phyloP scores from a whole-genome alignment of 2,329 filamentous ascomycete genomes.

The Helminthosporium solani region DNA sequence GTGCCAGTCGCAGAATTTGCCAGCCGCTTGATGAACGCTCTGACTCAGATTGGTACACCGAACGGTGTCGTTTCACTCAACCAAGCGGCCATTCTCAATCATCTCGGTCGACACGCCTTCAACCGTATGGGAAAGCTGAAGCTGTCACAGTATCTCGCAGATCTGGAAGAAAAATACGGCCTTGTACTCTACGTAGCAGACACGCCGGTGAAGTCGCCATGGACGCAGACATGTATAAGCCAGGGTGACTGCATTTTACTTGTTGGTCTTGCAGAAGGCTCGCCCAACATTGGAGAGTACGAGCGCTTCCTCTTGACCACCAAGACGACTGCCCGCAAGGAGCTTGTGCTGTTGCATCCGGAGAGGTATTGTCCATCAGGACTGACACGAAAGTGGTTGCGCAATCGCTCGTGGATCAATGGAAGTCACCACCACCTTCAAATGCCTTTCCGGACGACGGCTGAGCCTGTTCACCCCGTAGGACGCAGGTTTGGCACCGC shows the following conservation, averaged over 20 bases:
- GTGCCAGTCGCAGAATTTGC: slow-evolving; percentile 95
- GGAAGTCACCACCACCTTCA: slow-evolving; percentile 97
- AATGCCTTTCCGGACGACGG: slow-evolving; percentile 79
- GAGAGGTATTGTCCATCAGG: slow-evolving; percentile 86
- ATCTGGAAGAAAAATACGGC: slow-evolving; percentile 95
- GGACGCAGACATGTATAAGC: slow-evolving; percentile 96
- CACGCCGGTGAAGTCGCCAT: slow-evolving; percentile 93
- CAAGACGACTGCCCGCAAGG: slow-evolving; percentile 94
- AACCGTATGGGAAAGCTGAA: slow-evolving; percentile 97
- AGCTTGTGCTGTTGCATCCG: slow-evolving; percentile 82
- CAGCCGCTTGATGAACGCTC: slow-evolving; percentile 80
- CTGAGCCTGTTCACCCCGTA: slow-evolving; percentile 73
- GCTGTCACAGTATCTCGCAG: slow-evolving; percentile 90
- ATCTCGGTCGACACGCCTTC: slow-evolving; percentile 93
- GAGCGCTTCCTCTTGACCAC: slow-evolving; percentile 94
- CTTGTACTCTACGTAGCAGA: slow-evolving; percentile 95
- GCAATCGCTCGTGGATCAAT: slow-evolving; percentile 94
- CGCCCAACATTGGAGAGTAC: slow-evolving; percentile 89
- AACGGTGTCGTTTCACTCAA: slow-evolving; percentile 92
- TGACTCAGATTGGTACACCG: slow-evolving; percentile 83
- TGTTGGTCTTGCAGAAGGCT: slow-evolving; percentile 86
- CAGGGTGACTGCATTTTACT: slow-evolving; percentile 96
- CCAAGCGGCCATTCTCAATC: slow-evolving; percentile 89
- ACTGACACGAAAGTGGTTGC: slow-evolving; percentile 81
- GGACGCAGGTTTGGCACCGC: slow-evolving; percentile 79